Evolutionary conservation across 345 rosid genomes (phyloP).

Genomic region (Eucalyptus cloeziana): DNA sequence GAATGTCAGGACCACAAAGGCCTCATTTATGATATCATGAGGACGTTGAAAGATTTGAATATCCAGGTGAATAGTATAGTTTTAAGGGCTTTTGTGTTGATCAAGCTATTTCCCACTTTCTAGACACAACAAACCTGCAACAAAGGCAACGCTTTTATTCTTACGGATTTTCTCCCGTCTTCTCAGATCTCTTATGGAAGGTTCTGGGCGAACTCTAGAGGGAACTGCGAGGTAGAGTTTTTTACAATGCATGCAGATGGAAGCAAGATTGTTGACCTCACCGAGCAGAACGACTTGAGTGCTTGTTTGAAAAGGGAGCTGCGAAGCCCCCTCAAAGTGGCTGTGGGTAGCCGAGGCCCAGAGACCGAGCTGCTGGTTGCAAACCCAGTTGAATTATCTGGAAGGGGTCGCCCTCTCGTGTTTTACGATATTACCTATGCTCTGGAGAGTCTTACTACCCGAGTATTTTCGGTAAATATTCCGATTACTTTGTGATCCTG

Average conservation of each 20-base stretch:
- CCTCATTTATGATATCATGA: slow-evolving; percentile 53
- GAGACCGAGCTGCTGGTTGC: slow-evolving; percentile 60
- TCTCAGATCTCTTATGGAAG: slow-evolving; percentile 53
- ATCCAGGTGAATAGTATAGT: slow-evolving; percentile 24
- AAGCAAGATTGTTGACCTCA: slow-evolving; percentile 47
- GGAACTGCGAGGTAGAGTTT: slow-evolving; percentile 43
- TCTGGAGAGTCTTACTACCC: slow-evolving; percentile 24
- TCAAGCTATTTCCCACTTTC: background rate
- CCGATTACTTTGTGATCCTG: background rate
- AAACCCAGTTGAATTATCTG: slow-evolving; percentile 66
- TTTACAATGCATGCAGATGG: slow-evolving; percentile 58
- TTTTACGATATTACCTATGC: slow-evolving; percentile 56
- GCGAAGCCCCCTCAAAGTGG: slow-evolving; percentile 41
- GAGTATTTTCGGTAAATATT: slow-evolving; percentile 41
- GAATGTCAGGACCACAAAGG: slow-evolving; percentile 66
- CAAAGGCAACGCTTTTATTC: background rate
- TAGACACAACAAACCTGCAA: background rate
- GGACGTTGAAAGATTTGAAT: slow-evolving; percentile 56
- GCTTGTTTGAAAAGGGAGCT: slow-evolving; percentile 61
- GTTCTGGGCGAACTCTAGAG: slow-evolving; percentile 30
- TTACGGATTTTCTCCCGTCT: background rate
- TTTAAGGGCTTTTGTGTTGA: background rate
- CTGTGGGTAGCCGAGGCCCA: slow-evolving; percentile 51
- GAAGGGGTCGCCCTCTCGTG: slow-evolving; percentile 67
- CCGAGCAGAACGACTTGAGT: slow-evolving; percentile 41